Evolutionary conservation across 192 early-diverging fungal genomes (phyloP).

Genomic region (Radiomyces spectabilis): DNA sequence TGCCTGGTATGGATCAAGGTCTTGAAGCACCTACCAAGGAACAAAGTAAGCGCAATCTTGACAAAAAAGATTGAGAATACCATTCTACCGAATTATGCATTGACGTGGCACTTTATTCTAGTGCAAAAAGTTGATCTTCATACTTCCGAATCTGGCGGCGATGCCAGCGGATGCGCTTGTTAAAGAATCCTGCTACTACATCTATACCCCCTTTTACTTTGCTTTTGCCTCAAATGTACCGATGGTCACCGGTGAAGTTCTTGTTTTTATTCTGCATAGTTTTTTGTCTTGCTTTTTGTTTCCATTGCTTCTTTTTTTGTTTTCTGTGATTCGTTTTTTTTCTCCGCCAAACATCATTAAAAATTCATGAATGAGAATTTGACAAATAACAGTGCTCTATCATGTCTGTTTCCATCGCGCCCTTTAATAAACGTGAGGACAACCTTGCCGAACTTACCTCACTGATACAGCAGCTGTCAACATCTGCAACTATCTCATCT

Average conservation of each 20-base stretch:
- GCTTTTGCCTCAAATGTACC: no score
- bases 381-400: no score
- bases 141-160: slow-evolving; percentile 10
- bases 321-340: no score
- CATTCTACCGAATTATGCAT: neutral
- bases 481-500: neutral
- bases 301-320: neutral
- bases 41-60: slow-evolving; percentile 5
- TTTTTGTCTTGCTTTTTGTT: neutral
- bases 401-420: no score
- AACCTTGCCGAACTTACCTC: neutral
- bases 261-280: neutral
- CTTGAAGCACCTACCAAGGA: slow-evolving; percentile 36
- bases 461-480: neutral
- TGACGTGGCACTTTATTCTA: neutral
- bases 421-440: no score
- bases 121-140: slow-evolving; percentile 28
- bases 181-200: no score
- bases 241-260: no score
- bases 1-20: slow-evolving; percentile 73
- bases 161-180: slow-evolving; percentile 18
- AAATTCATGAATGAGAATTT: no score
- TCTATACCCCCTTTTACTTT: neutral
- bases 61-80: neutral
- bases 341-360: no score